These are phyloP conservation scores for Phytophthora megakarya DNA, from an alignment of 352 stramenopile genomes.

Conservation along the genomic window DNA sequence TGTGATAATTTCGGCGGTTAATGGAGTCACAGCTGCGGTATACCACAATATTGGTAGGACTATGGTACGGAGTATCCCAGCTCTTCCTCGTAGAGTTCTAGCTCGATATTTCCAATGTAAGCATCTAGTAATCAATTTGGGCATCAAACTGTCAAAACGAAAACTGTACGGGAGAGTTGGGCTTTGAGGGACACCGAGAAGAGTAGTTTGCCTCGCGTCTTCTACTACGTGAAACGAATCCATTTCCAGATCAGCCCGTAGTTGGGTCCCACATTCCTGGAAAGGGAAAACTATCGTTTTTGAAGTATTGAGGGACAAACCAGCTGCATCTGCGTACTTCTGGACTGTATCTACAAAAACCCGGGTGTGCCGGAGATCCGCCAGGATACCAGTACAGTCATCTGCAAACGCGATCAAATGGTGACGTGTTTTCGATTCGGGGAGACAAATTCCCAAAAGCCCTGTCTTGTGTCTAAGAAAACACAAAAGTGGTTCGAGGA, in stretches of 20 bases:
- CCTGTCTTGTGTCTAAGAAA: slow-evolving; percentile 2
- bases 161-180: neutral
- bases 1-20: neutral
- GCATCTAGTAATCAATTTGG: slow-evolving; percentile 2
- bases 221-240: neutral
- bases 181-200: slow-evolving; percentile 8
- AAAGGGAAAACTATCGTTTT: neutral
- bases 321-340: neutral
- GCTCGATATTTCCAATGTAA: slow-evolving; percentile 10
- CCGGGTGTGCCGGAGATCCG: slow-evolving; percentile 1
- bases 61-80: slow-evolving; percentile 6
- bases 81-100: slow-evolving; percentile 1
- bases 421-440: neutral
- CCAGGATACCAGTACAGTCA: slow-evolving; percentile 20
- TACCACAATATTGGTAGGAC: slow-evolving; percentile 14
- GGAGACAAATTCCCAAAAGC: neutral
- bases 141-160: neutral
- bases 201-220: neutral
- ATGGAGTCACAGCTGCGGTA: slow-evolving; percentile 8
- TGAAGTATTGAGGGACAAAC: neutral
- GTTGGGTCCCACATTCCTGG: neutral
- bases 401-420: slow-evolving; percentile 23
- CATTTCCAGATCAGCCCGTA: neutral
- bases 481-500: slow-evolving; percentile 25
- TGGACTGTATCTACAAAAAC: neutral